Percentiles rank a stretch among this genome's conserved stretches.
These are phyloP conservation scores for Sordaria brevicollis DNA, from an alignment of 495 filamentous ascomycete genomes.

Conservation along the genomic window DNA sequence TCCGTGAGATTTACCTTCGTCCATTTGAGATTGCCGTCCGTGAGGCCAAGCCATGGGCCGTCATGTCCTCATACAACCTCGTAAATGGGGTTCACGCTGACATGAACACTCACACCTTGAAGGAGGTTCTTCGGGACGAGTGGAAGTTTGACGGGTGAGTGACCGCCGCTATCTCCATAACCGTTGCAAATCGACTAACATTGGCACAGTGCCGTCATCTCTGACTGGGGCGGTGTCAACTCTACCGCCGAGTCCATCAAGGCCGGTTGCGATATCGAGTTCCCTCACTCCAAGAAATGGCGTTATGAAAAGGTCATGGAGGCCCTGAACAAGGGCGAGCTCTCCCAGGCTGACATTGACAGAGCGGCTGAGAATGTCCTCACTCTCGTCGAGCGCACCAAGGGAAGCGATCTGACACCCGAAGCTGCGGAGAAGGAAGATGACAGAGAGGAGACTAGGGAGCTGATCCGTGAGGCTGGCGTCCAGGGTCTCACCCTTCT, in stretches of 20 bases:
- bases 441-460: conserved; percentile 53
- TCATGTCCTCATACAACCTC: conserved; percentile 84
- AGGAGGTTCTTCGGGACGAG: conserved; percentile 64
- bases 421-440: conserved; percentile 51
- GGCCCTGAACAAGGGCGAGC: conserved; percentile 51
- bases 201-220: conserved; percentile 52
- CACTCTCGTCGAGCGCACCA: conserved; percentile 54
- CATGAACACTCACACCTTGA: conserved; percentile 59
- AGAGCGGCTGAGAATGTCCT: conserved; percentile 53
- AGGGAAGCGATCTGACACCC: conserved; percentile 49
- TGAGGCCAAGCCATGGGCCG: conserved; percentile 65
- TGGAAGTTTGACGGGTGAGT: conserved; percentile 62
- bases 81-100: conserved; percentile 71
- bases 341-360: conserved; percentile 39
- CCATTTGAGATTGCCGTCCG: conserved; percentile 75
- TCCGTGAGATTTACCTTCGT: conserved; percentile 73
- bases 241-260: conserved; percentile 60
- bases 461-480: conserved; percentile 58
- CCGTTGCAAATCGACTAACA: conserved; percentile 9
- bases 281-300: conserved; percentile 64
- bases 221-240: conserved; percentile 65
- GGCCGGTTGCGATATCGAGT: conserved; percentile 69
- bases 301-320: conserved; percentile 56
- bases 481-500: conserved; percentile 67
- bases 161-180: neutral